Base-by-base conservation (phyloP, 768 basidiomycete genomes). In the Mycena venus region DNA sequence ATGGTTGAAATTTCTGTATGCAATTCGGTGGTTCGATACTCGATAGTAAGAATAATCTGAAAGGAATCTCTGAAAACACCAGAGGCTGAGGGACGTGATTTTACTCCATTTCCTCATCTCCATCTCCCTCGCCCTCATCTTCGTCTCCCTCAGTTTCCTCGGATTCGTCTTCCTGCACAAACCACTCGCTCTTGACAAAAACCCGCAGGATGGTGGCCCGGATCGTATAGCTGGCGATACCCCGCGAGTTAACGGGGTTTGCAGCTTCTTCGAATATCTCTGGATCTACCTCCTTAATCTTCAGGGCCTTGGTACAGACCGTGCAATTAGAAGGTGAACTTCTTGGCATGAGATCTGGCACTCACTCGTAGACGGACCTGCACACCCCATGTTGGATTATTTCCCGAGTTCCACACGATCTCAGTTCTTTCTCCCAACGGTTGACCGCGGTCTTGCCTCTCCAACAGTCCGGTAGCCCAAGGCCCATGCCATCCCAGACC, bases 351-450 rank as follows among this genome's bases (percentile, higher is more conserved):
- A 44, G 19, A 19, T 15, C 4, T 8, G 36, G 19, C 2, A 51
- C 47, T 44, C 36, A 55, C 65, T 21, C 47, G 34, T 0, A 68
- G 42, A 31, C 53, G 66, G 31, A 73, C 40, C 25, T 63, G 25
- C 7, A 47, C 59, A 10, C 47, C 64, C 72, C 72, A 67, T 4
- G 44, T 55, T 25, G 36, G 34, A 19, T 70, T n/a, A 4, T 49
- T 31, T 17, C 23, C 12, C 29, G 23, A 7, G 32, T 63, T 49
- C 66, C 66, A 68, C 11, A 63, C 15, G 12, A 68, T 55, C 23
- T 63, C 61, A 19, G 49, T 68, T 42, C 53, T 74, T n/a, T 68
- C 67, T 29, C 72, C 72, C 55, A 68, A 29, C 10, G 61, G 44
- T 23, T 69, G 17, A 4, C n/a, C 8, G 8, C 21, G 27, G 53